Evolutionary conservation across 2,329 filamentous ascomycete species (phyloP).

Genomic region (Magnaporthiopsis poae): DNA sequence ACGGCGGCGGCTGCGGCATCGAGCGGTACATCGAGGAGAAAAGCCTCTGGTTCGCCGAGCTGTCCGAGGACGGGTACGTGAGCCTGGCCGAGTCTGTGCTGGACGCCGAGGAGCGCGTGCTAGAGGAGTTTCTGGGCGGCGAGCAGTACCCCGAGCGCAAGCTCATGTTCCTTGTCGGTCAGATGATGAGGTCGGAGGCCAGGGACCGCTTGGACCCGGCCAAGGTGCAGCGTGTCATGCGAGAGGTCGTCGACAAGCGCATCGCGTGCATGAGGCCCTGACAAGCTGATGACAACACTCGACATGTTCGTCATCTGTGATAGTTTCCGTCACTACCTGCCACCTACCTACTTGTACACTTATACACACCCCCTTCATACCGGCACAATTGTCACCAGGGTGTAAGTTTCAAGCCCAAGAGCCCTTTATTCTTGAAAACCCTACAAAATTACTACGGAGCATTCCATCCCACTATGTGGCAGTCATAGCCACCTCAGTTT

Average conservation of each 20-base stretch:
- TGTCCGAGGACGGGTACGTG: constrained; percentile 37
- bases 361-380: too few species aligned
- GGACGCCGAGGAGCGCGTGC: constrained; percentile 34
- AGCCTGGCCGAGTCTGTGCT: constrained; percentile 35
- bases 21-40: constrained; percentile 30
- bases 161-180: constrained; percentile 51
- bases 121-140: constrained; percentile 34
- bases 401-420: too few species aligned
- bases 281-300: not conserved
- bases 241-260: constrained; percentile 19
- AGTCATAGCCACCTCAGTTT: too few species aligned
- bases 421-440: too few species aligned
- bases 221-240: constrained; percentile 39
- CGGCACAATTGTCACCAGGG: too few species aligned
- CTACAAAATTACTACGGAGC: too few species aligned
- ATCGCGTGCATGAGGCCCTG: constrained; percentile 1
- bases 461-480: too few species aligned
- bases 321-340: too few species aligned
- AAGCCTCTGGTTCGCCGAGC: constrained; percentile 45
- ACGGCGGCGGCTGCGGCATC: constrained; percentile 21
- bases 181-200: constrained; percentile 45
- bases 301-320: not conserved
- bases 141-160: constrained; percentile 45
- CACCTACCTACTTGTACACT: too few species aligned
- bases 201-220: constrained; percentile 46